These are phyloP conservation scores for Tuctoria greenei DNA, from an alignment of 176 grass and related monocot species.

Conservation along the genomic window DNA sequence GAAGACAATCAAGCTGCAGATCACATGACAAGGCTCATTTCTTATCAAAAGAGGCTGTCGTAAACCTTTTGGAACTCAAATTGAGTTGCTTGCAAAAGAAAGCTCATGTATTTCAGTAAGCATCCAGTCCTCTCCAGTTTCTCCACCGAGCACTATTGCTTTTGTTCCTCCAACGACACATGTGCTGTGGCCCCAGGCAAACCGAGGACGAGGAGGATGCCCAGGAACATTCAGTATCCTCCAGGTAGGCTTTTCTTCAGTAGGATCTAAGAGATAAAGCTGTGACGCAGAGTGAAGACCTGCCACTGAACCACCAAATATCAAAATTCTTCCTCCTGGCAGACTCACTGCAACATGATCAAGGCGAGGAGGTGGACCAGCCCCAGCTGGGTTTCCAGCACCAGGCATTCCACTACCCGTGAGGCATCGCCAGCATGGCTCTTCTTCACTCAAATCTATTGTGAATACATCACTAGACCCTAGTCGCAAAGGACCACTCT, in stretches of 20 bases:
- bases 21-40: not conserved
- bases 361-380: conserved; percentile 83
- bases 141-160: conserved; percentile 87
- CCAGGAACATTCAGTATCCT: conserved; percentile 84
- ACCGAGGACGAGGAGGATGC: conserved; percentile 59
- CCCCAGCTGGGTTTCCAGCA: conserved; percentile 77
- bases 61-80: conserved; percentile 36
- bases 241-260: conserved; percentile 93
- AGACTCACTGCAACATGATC: conserved; percentile 89
- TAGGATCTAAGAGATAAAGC: conserved; percentile 84
- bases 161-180: conserved; percentile 85
- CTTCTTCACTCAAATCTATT: conserved; percentile 90
- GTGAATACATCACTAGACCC: conserved; percentile 90
- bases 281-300: conserved; percentile 88
- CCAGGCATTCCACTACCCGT: conserved; percentile 91
- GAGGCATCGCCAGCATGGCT: conserved; percentile 79
- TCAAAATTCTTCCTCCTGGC: conserved; percentile 72
- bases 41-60: conserved; percentile 3
- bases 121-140: conserved; percentile 97
- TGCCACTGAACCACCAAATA: conserved; percentile 91
- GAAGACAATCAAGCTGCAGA: conserved; percentile 28
- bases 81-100: conserved; percentile 53
- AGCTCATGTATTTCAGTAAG: conserved; percentile 87
- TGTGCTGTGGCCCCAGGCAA: conserved; percentile 91
- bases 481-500: conserved; percentile 71